Evolutionary conservation across 2,329 filamentous ascomycete genomes (phyloP), one percentile per base, ranked within the genome.

Genomic region (Pestalotiopsis sp.): DNA sequence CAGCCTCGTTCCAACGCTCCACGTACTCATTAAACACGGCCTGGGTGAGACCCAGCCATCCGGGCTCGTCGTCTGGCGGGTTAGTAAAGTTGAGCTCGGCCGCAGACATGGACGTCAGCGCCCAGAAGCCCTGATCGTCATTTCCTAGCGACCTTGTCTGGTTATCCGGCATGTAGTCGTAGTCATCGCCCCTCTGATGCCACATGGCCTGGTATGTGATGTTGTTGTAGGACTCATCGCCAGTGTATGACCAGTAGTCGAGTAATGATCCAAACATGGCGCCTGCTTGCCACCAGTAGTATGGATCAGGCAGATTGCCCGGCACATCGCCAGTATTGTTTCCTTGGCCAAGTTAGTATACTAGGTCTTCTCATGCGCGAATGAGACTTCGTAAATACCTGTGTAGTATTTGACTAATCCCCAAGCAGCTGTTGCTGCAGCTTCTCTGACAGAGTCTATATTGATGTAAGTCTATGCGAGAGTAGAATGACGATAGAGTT

Each of bases 71-170:
- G 0, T 82, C 71, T 0, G 88, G 85, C 4, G 91, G 90, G 73
- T 94, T 86, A 1, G 91, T 90, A 74, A 92, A 95, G 70, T 89
- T 89, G 73, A 90, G 87, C 79, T 97, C 93, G 48, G 91, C 91
- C 2, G 93, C 93, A 10, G 88, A 86, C 84, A 97, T 92, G 68
- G 91, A 91, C 1, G 93, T 88, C 83, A 96, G 86, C 17, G 88
- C 92, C 93, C 93, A 97, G 80, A 96, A 95, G 5, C 92, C 90
- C 77, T 93, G 91, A 73, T 93, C 91, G 71, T 94, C 91, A 78
- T 93, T 93, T 71, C 91, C 91, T 69, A 86, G 78, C 1, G 84
- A 85, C 59, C 82, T 78, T 4, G 88, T 89, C 77, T 90, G 88
- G 77, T 91, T 91, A 17, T 78, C 75, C 3, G 91, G 91, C 89